Base-by-base conservation (phyloP, 805 yeast species). In the Candida xiaguanensis region DNA sequence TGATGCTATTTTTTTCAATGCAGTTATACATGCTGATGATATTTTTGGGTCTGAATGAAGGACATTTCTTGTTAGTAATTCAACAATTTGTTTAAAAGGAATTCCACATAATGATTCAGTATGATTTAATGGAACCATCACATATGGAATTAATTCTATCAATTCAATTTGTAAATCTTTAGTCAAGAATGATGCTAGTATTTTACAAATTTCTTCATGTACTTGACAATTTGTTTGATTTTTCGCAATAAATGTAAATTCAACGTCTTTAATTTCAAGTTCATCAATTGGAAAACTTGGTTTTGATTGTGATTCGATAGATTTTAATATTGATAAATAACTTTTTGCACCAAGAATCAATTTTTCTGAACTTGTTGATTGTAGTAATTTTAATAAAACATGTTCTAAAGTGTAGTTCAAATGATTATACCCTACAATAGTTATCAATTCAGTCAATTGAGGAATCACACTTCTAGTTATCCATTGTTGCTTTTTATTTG, bases 341-440 rank as follows among this genome's bases (percentile, higher is more conserved):
- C 95, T 72, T 41, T 77, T 77, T 12, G 87, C 72, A 1, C 85
- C 82, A 4, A 93, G 58, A 0, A 82, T 73, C 41, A 87, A 60
- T 43, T 80, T 78, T 52, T 90, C 98, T 16, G 86, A 82, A 2
- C 75, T 69, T 1, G 82, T 72, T 1, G 70, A 58, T 41, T 75
- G 78, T 43, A 91, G 65, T 34, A 91, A 58, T 9, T 89, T 91
- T 29, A 84, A 63, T 9, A 93, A 61, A 3, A 85, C 78, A 49
- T 83, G 85, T 49, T 90, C 97, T 47, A 91, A 63, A 0, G 86
- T 76, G 51, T 84, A 84, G 51, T 83, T 89, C 43, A 85, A 75
- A 46, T 88, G 88, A 16, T 85, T 80, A 49, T 71, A 84, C 0
- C 96, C 96, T 29, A 85, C 74, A 1, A 85, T 76, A 13, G 95